Evolutionary conservation across 208 protist genomes (phyloP), one percentile per base, ranked within the genome.

Genomic region (Spongospora subterranea): DNA sequence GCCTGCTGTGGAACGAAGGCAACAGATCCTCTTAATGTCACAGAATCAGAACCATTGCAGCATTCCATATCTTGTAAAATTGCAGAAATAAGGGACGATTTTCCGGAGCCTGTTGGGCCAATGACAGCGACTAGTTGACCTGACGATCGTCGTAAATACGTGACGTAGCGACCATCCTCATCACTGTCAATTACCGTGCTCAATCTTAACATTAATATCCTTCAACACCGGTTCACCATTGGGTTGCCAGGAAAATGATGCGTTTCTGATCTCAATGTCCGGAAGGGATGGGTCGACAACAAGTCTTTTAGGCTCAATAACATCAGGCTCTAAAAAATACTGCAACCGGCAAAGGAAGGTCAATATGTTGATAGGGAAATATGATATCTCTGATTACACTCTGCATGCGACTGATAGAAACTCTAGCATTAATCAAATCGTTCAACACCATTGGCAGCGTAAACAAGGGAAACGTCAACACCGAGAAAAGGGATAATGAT

Each of bases 1-100:
- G 95, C 92, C 92, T 95, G 91, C 92, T 98, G 97, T 32, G 96
- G 88, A 11, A 96, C 94, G 71, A 96, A 97, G 0, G 95, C 96
- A 0, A 93, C 24, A 20, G 0, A 0, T 24, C 90, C 92, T 32
- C 92, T 89, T 29, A 92, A n/a, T 24, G 50, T 88, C 6, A 88
- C 77, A 40, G 39, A 43, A 60, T 60, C 50, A 29, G 50, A 29
- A 50, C 90, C 91, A 29, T 0, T 0, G 0, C n/a, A 0, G 1
- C 29, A 46, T 0, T 54, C 88, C 65, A 96, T 95, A 6, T 96
- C 95, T 40, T 95, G 94, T 0, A 96, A 89, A 0, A 97, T 39
- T 0, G 95, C 93, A 32, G 46, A 20, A 35, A 95, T 40, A 0
- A 97, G 91, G 20, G 94, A 93, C 13, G 92, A 93, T 92, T 97